A percentile compares a stretch with the other conserved stretches of the same genome.
phyloP scores from a whole-genome alignment of 2,329 filamentous ascomycete genomes.

The Calonectria multiphialidica region DNA sequence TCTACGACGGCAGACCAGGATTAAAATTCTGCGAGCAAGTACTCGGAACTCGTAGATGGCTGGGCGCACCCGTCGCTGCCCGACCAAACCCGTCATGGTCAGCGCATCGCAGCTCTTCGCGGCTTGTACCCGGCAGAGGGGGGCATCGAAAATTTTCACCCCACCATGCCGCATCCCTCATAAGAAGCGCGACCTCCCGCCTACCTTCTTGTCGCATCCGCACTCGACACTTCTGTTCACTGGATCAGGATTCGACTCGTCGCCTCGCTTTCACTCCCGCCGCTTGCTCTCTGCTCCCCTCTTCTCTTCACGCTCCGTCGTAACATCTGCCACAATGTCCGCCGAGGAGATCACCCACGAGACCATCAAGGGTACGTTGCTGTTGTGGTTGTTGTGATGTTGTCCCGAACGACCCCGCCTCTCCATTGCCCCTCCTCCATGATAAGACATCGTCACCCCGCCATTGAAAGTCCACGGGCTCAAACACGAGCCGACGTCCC shows the following conservation, averaged over 20 bases:
- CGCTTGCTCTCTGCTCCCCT: constrained; percentile 18
- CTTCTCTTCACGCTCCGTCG: constrained; percentile 25
- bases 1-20: not conserved
- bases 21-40: not conserved
- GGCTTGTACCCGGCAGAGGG: constrained; percentile 31
- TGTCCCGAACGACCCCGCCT: constrained; percentile 33
- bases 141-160: constrained; percentile 44
- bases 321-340: constrained; percentile 63
- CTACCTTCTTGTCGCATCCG: constrained; percentile 32
- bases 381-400: constrained; percentile 16
- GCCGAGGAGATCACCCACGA: constrained; percentile 76
- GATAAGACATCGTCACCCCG: constrained; percentile 28
- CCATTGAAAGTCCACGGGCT: not conserved
- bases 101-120: constrained; percentile 35
- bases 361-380: constrained; percentile 77
- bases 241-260: constrained; percentile 31
- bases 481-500: not conserved
- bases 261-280: constrained; percentile 24
- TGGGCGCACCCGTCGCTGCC: constrained; percentile 35
- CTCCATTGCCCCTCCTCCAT: constrained; percentile 43
- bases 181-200: constrained; percentile 40
- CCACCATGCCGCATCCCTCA: constrained; percentile 30
- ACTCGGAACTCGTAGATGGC: constrained; percentile 17
- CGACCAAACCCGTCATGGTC: constrained; percentile 27
- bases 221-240: constrained; percentile 22